phyloP scores from a whole-genome alignment of 257 asterid genomes.

The Pogostemon cablin region DNA sequence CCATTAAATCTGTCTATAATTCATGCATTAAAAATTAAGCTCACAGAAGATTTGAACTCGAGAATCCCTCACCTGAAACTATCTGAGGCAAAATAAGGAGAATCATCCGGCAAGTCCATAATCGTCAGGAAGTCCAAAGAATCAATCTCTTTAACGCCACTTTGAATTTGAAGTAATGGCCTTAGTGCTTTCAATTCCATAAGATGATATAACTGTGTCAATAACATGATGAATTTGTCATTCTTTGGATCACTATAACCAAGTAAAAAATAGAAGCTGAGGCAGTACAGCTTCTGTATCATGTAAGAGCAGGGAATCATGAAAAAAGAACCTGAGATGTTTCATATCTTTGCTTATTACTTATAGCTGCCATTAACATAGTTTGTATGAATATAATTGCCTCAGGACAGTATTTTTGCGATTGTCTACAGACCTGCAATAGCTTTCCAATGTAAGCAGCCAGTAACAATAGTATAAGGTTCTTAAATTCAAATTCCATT shows the following conservation, averaged over 20 bases:
- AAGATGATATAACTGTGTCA: slow-evolving; percentile 70
- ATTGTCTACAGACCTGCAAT: slow-evolving; percentile 66
- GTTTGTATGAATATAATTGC: slow-evolving; percentile 73
- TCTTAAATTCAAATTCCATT: not conserved
- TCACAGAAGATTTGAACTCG: slow-evolving; percentile 7
- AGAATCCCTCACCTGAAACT: slow-evolving; percentile 55
- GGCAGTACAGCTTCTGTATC: slow-evolving; percentile 20
- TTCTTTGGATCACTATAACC: slow-evolving; percentile 8
- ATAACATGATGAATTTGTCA: slow-evolving; percentile 19
- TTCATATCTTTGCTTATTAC: slow-evolving; percentile 43
- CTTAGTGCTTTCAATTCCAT: slow-evolving; percentile 69
- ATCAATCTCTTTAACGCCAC: slow-evolving; percentile 49
- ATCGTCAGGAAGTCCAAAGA: slow-evolving; percentile 61
- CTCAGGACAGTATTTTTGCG: slow-evolving; percentile 81
- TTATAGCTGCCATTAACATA: slow-evolving; percentile 70
- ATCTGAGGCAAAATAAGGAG: slow-evolving; percentile 70
- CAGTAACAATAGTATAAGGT: not conserved
- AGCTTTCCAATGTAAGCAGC: slow-evolving; percentile 18
- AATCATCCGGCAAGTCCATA: slow-evolving; percentile 78
- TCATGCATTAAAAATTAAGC: not conserved
- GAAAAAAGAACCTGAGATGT: slow-evolving; percentile 65
- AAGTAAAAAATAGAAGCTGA: not conserved
- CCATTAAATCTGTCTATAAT: not conserved
- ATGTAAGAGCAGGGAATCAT: slow-evolving; percentile 5
- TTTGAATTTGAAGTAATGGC: slow-evolving; percentile 64